phyloP scores from a whole-genome alignment of 805 yeast species.

The Candida multigemmis region DNA sequence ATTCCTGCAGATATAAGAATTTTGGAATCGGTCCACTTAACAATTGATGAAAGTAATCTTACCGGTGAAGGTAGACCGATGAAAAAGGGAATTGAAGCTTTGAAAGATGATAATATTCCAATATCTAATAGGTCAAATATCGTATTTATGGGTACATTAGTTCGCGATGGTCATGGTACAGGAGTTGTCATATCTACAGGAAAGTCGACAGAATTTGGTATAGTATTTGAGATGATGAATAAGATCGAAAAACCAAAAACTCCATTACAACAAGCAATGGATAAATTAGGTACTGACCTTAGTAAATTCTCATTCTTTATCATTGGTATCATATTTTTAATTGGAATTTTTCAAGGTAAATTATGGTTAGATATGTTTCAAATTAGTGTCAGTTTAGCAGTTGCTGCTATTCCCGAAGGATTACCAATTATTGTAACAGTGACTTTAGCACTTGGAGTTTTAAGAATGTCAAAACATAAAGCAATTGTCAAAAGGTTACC shows the following conservation, averaged over 20 bases:
- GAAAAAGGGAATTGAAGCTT: slow-evolving; percentile 46
- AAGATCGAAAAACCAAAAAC: slow-evolving; percentile 96
- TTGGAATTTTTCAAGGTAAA: slow-evolving; percentile 89
- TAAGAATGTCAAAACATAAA: slow-evolving; percentile 89
- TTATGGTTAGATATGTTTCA: slow-evolving; percentile 97
- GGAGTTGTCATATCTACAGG: slow-evolving; percentile 94
- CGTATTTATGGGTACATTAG: slow-evolving; percentile 96
- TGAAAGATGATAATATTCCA: slow-evolving; percentile 31
- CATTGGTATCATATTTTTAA: slow-evolving; percentile 83
- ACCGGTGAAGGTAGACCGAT: slow-evolving; percentile 95
- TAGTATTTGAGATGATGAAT: slow-evolving; percentile 91
- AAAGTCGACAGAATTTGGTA: slow-evolving; percentile 83
- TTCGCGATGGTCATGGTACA: slow-evolving; percentile 89
- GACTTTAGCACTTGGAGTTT: slow-evolving; percentile 89
- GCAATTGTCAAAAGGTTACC: slow-evolving; percentile 94
- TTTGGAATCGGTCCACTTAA: slow-evolving; percentile 65
- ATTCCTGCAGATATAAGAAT: slow-evolving; percentile 93
- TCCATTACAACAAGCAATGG: slow-evolving; percentile 94
- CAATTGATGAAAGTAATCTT: slow-evolving; percentile 86
- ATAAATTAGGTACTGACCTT: slow-evolving; percentile 84
- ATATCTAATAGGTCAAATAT: slow-evolving; percentile 65
- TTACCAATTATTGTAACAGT: slow-evolving; percentile 97
- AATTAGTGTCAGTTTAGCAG: slow-evolving; percentile 93
- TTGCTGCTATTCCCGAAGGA: slow-evolving; percentile 99
- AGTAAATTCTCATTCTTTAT: slow-evolving; percentile 77